Conservation (phyloP, 23 red algal genomes). For the Rhodosorus marinus region DNA sequence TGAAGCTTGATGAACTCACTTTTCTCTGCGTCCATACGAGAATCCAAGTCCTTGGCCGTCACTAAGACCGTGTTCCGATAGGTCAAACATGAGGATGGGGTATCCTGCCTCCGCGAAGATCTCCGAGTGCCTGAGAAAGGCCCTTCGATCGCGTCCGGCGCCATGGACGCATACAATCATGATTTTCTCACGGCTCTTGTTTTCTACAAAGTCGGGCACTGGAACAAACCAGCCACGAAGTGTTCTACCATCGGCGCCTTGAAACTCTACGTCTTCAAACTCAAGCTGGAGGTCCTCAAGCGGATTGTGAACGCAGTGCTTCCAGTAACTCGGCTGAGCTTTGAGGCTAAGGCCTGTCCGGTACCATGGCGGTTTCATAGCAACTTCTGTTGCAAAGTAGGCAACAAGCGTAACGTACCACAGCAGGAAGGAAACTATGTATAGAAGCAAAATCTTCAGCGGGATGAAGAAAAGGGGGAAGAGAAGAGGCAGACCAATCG, state of each 20-base stretch:
- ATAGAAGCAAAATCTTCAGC: conserved; percentile 4
- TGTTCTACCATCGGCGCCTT: neutral
- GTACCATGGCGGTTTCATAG: conserved; percentile 89
- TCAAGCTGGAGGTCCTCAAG: conserved; percentile 17
- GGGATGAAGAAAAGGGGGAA: conserved; percentile 56
- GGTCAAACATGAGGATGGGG: conserved; percentile 76
- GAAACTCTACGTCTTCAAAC: conserved; percentile 24
- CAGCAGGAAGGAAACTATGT: conserved; percentile 17
- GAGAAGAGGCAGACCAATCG: conserved; percentile 20
- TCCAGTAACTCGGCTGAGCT: conserved; percentile 66
- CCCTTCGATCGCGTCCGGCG: conserved; percentile 70
- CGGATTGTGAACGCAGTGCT: conserved; percentile 51
- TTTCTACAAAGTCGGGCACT: too few relatives aligned
- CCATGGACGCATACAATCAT: conserved; percentile 65
- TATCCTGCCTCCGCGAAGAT: conserved; percentile 28
- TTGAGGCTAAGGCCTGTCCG: conserved; percentile 13
- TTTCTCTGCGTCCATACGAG: conserved; percentile 64
- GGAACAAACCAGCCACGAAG: conserved; percentile 54
- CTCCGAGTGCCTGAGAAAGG: conserved; percentile 46
- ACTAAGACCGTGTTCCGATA: conserved; percentile 57
- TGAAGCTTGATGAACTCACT: too few relatives aligned
- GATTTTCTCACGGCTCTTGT: neutral
- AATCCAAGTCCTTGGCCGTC: conserved; percentile 35
- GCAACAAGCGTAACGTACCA: conserved; percentile 54
- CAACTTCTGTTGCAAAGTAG: conserved; percentile 56